Base-by-base conservation (phyloP, 2,329 filamentous ascomycete genomes). In the Esteya vermicola region DNA sequence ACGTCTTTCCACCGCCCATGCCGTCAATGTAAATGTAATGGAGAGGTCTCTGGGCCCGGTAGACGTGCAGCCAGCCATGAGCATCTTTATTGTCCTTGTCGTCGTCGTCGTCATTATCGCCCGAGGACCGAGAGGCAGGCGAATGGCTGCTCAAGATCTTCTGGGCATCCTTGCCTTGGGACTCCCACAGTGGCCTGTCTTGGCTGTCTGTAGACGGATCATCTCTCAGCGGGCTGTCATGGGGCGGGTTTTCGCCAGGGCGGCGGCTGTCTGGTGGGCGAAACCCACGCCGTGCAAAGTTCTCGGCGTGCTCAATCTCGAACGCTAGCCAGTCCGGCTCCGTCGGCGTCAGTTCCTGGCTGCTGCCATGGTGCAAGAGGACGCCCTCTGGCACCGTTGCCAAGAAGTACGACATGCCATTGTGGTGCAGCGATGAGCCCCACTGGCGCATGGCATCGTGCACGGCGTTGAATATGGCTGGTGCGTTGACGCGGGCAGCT, bases 371-470 rank as follows among this genome's bases (percentile, higher is more conserved):
- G 50, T 85, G 82, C 9, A 85, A 54, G 27, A 77, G 58, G 0
- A 75, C 78, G 5, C 75, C 78, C 16, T 62, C 60, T 0, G 81
- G 79, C 0, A 86, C 67, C 0, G 65, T 69, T 2, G 71, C 79
- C 0, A 79, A 64, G 50, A 84, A 81, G 48, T 81, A 68, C 2
- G 76, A 75, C 66, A 86, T 78, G 40, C 82, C 81, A 52, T 86
- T 86, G 55, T 85, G 81, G 42, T 82, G 69, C 4, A 83, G 52
- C 0, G 78, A 76, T 0, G 77, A 81, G 2, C 78, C 81, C 71
- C 77, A 85, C 62, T 85, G 78, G 26, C 81, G 67, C 63, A 48
- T 41, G 6, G 46, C 42, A 21, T 48, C 46, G 20, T 43, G 41
- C 13, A 46, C 60, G 3, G 72, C 62, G 47, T 78, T 78, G 64